Base-by-base conservation (phyloP, 305 asterid species). In the Fraxinus paxiana region DNA sequence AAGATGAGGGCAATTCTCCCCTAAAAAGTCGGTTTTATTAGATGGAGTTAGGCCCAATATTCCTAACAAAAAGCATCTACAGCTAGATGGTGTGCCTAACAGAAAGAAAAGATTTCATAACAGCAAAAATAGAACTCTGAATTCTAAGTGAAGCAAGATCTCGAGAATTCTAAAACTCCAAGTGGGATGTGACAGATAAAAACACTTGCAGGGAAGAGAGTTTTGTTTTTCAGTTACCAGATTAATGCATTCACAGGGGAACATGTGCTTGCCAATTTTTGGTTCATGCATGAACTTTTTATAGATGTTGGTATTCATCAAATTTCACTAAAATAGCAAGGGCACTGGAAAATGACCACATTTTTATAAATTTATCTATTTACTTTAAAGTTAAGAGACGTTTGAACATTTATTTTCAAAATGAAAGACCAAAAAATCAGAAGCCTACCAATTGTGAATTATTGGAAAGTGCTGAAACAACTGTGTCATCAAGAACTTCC, bases 401-500 rank as follows among this genome's bases (percentile, higher is more conserved):
- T 59, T 77, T 43, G 35, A 56, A 79, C 82, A 75, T 48, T 33
- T 37, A 69, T 51, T 67, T 63, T 24, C 73, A 59, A 79, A 82
- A 77, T 13, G 9, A 31, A 59, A 80, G 78, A 51, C 59, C 81
- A 82, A 73, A 17, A 83, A 34, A 59, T 67, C 51, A 82, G 80
- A 85, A 85, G 78, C 88, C 87, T 89, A 96, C 98, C 92, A 94
- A 80, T 30, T 97, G 94, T 20, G 97, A 91, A 77, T 84, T 81
- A 87, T 91, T 92, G 82, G 97, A 90, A 83, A 94, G 89, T 71
- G 97, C 93, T 72, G 93, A 90, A 83, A 96, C 95, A 88, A 93
- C 94, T 26, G 98, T 90, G 88, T 92, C 90, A 90, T 96, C 99
- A 84, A 96, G 94, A 85, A 91, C 97, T 83, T 89, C 95, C 91